These are phyloP conservation scores for Secale cereale DNA, from an alignment of 176 grass and related monocot genomes.

Conservation along the genomic window DNA sequence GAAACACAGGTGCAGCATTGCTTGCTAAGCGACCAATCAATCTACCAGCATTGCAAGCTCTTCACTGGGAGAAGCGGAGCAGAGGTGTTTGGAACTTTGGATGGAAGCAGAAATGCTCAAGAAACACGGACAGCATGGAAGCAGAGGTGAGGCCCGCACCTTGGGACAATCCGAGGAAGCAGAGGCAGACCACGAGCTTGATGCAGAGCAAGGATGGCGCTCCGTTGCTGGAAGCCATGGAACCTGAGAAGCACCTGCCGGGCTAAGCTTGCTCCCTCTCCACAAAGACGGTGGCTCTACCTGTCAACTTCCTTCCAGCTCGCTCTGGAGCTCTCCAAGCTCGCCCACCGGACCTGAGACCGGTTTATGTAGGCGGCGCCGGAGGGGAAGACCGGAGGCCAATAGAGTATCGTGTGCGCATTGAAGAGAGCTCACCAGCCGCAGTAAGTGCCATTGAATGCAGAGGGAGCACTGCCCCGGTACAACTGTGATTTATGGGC, in stretches of 20 bases:
- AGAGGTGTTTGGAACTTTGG: background rate
- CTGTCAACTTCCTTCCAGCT: background rate
- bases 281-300: background rate
- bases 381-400: constrained; percentile 8
- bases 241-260: background rate
- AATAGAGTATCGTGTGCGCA: constrained; percentile 20
- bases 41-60: constrained; percentile 1
- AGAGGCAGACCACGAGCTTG: constrained; percentile 39
- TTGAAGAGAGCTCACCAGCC: constrained; percentile 50
- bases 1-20: background rate
- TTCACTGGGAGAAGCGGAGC: background rate
- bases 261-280: too few species aligned
- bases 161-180: constrained; percentile 30
- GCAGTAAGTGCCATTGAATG: constrained; percentile 42
- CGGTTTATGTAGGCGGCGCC: constrained; percentile 34
- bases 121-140: background rate
- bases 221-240: constrained; percentile 33
- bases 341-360: background rate
- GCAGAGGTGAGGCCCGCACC: background rate
- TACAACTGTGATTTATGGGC: constrained; percentile 55
- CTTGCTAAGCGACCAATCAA: background rate
- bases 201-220: background rate
- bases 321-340: background rate
- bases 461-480: constrained; percentile 30
- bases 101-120: background rate